Base-by-base conservation (phyloP, 2,329 filamentous ascomycete genomes). In the Ophiostoma ulmi region DNA sequence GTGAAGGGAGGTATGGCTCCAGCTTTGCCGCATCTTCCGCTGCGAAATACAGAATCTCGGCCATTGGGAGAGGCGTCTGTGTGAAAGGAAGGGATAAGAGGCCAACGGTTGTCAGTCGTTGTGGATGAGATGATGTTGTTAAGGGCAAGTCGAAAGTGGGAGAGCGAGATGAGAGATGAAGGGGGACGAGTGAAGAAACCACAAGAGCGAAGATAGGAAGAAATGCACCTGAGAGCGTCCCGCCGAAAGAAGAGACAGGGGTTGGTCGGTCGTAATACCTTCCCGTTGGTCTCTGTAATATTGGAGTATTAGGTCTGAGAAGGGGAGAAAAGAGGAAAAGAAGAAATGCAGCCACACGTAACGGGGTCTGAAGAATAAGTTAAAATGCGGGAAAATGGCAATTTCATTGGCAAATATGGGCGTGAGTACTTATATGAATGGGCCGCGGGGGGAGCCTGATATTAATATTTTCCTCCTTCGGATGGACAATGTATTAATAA, bases 1-100 rank as follows among this genome's bases (percentile, higher is more conserved):
- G 67, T 26, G 68, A 69, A 39, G 76, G 75, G 68, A 78, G 74
- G 65, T 75, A 72, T 35, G 74, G 14, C 72, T 73, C 74, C 31
- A 77, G 70, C 31, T 73, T 73, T 71, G 73, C 70, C 36, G 76
- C 74, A 38, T 76, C 69, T 20, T 72, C 69, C 10, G 71, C 58
- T 7, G 74, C 72, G 52, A 75, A 75, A 69, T 58, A 63, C n/a
- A 76, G 75, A 11, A 71, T 61, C 7, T 76, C 74, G 4, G 72
- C 69, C 71, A 75, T 75, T 14, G 44, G 13, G 68, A 22, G n/a
- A 11, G 22, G 13, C 31, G 26, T 1, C 31, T 58, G 68, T 3
- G 38, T 10, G 26, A 20, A 61, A 6, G 26, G 14, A 48, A 17
- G 2, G 26, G 52, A 58, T 20, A n/a, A 3, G 26, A 63, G 26